These are phyloP conservation scores for Plasmopara muralis DNA, from an alignment of 352 stramenopile genomes.

Conservation along the genomic window DNA sequence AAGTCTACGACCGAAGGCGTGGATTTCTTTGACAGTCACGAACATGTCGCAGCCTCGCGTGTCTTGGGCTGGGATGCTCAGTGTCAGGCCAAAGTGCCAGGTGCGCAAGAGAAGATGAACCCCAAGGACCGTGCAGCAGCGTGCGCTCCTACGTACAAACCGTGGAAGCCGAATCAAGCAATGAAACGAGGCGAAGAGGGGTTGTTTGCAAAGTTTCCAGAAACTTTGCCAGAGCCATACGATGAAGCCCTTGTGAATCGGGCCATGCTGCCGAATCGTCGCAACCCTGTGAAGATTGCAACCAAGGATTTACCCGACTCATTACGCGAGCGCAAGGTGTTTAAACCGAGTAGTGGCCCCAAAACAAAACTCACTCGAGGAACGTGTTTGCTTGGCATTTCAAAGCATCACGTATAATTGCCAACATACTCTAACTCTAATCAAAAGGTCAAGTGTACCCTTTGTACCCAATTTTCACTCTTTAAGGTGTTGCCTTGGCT, in stretches of 20 bases:
- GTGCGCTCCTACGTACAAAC: conserved; percentile 46
- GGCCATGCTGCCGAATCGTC: conserved; percentile 60
- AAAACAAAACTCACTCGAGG: conserved; percentile 72
- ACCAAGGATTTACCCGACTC: conserved; percentile 49
- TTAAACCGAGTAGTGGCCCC: conserved; percentile 50
- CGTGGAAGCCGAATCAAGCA: conserved; percentile 62
- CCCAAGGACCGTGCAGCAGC: conserved; percentile 59
- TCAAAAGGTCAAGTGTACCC: background rate
- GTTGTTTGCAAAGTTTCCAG: conserved; percentile 65
- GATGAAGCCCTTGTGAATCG: conserved; percentile 66
- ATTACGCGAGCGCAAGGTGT: conserved; percentile 63
- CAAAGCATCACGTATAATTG: conserved; percentile 64
- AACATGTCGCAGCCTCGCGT: conserved; percentile 54
- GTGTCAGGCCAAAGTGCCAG: conserved; percentile 49
- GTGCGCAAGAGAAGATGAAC: conserved; percentile 60
- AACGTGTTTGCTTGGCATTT: conserved; percentile 69
- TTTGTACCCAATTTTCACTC: too few species aligned
- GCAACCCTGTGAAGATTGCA: conserved; percentile 63
- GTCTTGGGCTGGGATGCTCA: conserved; percentile 66
- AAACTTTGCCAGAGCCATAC: conserved; percentile 57
- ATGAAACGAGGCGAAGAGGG: conserved; percentile 58
- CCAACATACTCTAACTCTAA: background rate
- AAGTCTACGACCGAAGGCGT: conserved; percentile 59
- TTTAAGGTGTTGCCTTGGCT: conserved; percentile 18
- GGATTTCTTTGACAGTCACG: conserved; percentile 68